Percentiles rank a stretch among this genome's conserved stretches.
These are phyloP conservation scores for Meyerozyma athensensis DNA, from an alignment of 1,139 yeast species.

Conservation along the genomic window DNA sequence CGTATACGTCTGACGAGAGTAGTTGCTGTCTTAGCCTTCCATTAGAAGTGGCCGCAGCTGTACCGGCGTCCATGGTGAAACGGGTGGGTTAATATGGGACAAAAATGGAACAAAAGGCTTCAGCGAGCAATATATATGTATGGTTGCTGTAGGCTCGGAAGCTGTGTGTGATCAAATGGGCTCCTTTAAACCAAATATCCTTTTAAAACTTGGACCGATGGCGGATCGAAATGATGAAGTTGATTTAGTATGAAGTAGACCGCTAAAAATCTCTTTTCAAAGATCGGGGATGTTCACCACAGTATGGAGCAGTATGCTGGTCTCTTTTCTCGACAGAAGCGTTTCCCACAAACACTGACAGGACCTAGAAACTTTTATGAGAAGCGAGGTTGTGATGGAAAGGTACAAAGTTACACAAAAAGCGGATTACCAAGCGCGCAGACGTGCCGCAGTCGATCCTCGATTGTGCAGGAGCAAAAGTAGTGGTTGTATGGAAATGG, in stretches of 20 bases:
- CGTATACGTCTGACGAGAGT: constrained; percentile 24
- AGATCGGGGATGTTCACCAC: too few species aligned
- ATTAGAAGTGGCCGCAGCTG: constrained; percentile 15
- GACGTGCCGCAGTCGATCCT: too few species aligned
- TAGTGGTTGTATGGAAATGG: too few species aligned
- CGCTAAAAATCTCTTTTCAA: too few species aligned
- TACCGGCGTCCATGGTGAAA: constrained; percentile 16
- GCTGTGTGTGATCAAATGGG: too few species aligned
- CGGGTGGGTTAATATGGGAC: neutral
- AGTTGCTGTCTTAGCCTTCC: constrained; percentile 32
- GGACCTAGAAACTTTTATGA: neutral
- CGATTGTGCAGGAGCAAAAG: too few species aligned
- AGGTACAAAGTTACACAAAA: neutral
- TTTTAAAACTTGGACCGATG: neutral
- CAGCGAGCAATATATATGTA: too few species aligned
- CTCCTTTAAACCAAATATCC: neutral
- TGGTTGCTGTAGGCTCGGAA: too few species aligned
- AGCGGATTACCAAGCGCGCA: neutral
- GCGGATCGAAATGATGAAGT: neutral
- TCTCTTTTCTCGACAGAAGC: too few species aligned
- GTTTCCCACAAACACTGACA: neutral
- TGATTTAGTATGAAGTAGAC: too few species aligned
- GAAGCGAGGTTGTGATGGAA: constrained; percentile 1
- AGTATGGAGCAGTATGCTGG: too few species aligned
- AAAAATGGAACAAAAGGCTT: neutral